Percentiles rank a stretch among this genome's conserved stretches.
Conservation (phyloP, 1,139 yeast species). For the Suhomyces guaymorum region DNA sequence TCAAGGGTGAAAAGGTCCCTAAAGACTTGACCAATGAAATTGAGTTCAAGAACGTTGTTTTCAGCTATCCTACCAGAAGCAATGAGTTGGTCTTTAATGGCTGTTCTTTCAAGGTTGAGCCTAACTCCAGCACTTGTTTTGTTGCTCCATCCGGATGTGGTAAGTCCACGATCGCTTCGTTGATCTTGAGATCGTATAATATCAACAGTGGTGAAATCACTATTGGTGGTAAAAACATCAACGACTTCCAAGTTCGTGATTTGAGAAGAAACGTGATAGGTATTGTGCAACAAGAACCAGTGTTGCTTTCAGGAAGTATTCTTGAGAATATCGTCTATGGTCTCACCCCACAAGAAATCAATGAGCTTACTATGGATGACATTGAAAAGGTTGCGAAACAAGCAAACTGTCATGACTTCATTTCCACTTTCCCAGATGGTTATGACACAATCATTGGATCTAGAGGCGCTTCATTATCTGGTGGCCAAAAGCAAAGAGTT, state of each 20-base stretch:
- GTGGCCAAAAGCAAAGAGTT: slow-evolving; percentile 89
- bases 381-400: slow-evolving; percentile 45
- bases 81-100: slow-evolving; percentile 66
- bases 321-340: slow-evolving; percentile 82
- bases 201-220: slow-evolving; percentile 56
- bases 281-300: slow-evolving; percentile 87
- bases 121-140: slow-evolving; percentile 81
- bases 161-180: slow-evolving; percentile 78
- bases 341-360: slow-evolving; percentile 54
- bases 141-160: slow-evolving; percentile 96
- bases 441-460: slow-evolving; percentile 56
- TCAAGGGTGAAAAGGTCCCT: slow-evolving; percentile 41
- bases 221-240: slow-evolving; percentile 67
- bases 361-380: slow-evolving; percentile 41
- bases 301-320: slow-evolving; percentile 75
- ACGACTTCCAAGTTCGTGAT: slow-evolving; percentile 66
- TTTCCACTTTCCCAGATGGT: slow-evolving; percentile 50
- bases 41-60: slow-evolving; percentile 64
- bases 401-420: slow-evolving; percentile 60
- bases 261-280: slow-evolving; percentile 71
- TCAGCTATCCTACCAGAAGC: slow-evolving; percentile 89
- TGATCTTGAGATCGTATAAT: slow-evolving; percentile 70
- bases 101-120: slow-evolving; percentile 58
- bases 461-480: slow-evolving; percentile 63
- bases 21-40: slow-evolving; percentile 56